Evolutionary conservation across 371 early-diverging fungal species (phyloP), one percentile per base, ranked within the genome.

Genomic region (Syncephalastrum contaminatum): DNA sequence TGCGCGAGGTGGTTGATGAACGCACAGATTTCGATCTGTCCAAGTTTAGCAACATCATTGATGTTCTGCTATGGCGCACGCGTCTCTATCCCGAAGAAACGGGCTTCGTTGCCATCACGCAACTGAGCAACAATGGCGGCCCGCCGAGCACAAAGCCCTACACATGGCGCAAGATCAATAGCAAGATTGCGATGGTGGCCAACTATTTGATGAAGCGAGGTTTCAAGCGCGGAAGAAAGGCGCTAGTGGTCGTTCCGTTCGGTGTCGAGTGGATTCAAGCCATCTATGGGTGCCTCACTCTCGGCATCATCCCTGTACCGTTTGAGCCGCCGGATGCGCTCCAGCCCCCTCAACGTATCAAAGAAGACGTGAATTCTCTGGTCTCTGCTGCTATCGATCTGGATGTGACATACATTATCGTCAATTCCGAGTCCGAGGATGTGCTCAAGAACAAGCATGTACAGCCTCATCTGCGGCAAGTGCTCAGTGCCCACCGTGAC

Each of bases 271-370:
- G 85, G 64, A 73, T 89, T 2, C 71, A 77, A n/a, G 81, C 88
- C 1, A 68, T 94, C 14, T 89, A 91, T 66, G 92, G 91, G 6
- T 91, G 92, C 63, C 68, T 93, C 64, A 84, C 86, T 3, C 70
- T 88, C 6, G 94, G 94, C 14, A 75, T 89, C 1, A 69, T 88
- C 2, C 84, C 89, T 13, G 85, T 94, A 16, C 89, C 92, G 1
- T 62, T 92, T 12, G 75, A 85, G 30, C 81, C 83, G 40, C 82
- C 85, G 6, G 93, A 92, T 49, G 66, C 71, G 2, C 63, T 69
- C 24, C 62, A 63, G 8, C 64, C 69, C 18, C 43, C 63, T 5
- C 66, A 69, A 21, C 81, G 90, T 16, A 58, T 88, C 41, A 68
- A 82, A 20, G 93, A 93, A 48, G 92, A 91, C 56, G 64, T 89